Evolutionary conservation across 208 protist species (phyloP).

Genomic region (Acanthamoeba polyphaga): DNA sequence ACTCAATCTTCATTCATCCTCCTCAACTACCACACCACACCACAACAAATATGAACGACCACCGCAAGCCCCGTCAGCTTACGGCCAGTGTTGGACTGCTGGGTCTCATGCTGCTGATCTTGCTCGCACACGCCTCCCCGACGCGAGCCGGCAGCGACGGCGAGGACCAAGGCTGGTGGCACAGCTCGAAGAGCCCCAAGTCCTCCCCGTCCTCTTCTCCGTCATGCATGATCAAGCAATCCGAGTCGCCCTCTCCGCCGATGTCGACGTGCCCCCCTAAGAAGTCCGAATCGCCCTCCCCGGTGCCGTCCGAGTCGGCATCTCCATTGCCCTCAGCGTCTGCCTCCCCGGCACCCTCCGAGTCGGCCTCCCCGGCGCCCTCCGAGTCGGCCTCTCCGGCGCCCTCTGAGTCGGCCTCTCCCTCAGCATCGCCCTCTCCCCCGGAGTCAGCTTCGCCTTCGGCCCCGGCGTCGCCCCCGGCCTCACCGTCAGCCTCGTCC

Average conservation of each 20-base stretch:
- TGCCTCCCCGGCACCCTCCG: neutral
- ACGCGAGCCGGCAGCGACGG: neutral
- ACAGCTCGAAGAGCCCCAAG: neutral
- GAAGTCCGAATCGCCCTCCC: neutral
- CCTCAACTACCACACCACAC: neutral
- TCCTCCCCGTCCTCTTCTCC: neutral
- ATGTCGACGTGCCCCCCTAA: neutral
- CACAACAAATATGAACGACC: neutral
- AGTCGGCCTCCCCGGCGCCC: neutral
- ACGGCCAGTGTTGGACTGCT: neutral
- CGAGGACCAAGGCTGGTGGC: neutral
- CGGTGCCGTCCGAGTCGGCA: neutral
- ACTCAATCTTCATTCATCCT: neutral
- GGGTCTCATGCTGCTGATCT: neutral
- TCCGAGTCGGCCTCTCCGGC: neutral
- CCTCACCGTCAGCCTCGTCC: neutral
- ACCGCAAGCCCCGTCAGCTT: neutral
- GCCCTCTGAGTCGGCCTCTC: neutral
- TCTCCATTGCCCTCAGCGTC: neutral
- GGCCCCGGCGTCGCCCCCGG: neutral
- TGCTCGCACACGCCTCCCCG: neutral
- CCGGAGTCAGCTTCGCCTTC: neutral
- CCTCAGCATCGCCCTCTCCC: constrained; percentile 3
- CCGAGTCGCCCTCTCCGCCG: neutral
- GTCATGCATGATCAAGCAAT: neutral